Evolutionary conservation across 768 basidiomycete genomes (phyloP).

Genomic region (Mycena maculata): DNA sequence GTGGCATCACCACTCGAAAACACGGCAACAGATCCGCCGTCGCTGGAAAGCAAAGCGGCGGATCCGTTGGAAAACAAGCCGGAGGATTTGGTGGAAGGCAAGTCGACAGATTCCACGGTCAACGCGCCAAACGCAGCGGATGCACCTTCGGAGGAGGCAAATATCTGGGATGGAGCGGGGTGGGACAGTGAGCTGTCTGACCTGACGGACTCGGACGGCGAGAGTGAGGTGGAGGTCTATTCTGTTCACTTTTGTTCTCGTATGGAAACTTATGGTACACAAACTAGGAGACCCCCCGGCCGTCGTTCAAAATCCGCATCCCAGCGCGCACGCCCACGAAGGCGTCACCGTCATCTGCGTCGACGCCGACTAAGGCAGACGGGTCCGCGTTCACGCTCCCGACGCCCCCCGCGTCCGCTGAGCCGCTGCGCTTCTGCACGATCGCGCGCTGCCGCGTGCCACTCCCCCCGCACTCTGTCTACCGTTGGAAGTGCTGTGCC

Average conservation of each 20-base stretch:
- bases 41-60: neutral
- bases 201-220: conserved; percentile 16
- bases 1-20: neutral
- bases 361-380: neutral
- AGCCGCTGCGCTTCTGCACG: conserved; percentile 29
- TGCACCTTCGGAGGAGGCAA: neutral
- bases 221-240: conserved; percentile 18
- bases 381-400: conserved; percentile 10
- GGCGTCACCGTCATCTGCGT: neutral
- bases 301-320: conserved; percentile 34
- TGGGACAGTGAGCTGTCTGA: conserved; percentile 35
- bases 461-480: conserved; percentile 19
- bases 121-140: neutral
- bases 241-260: neutral
- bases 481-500: conserved; percentile 36
- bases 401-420: conserved; percentile 18
- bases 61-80: neutral
- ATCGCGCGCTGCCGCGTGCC: conserved; percentile 33
- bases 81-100: conserved; percentile 7
- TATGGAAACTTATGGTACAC: neutral
- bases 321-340: conserved; percentile 24
- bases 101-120: neutral
- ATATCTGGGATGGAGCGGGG: conserved; percentile 19
- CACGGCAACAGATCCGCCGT: neutral
- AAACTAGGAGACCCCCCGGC: conserved; percentile 18